These are phyloP conservation scores for Juncus inflexus DNA, from an alignment of 176 grass and related monocot genomes.

Conservation along the genomic window DNA sequence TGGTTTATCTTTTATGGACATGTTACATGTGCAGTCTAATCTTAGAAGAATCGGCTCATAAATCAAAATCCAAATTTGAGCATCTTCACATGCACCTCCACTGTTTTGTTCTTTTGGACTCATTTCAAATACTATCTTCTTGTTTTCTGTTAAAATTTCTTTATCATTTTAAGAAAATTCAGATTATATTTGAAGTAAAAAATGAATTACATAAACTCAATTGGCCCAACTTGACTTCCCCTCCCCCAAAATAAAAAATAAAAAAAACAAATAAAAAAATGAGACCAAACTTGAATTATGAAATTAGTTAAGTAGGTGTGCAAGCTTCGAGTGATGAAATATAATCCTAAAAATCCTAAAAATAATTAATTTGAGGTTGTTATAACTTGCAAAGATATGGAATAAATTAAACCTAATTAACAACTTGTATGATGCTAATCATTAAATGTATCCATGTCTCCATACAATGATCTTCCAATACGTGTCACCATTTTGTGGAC, in stretches of 20 bases:
- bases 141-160: background rate
- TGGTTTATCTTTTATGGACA: no score
- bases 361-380: slow-evolving; percentile 14
- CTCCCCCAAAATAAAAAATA: no score
- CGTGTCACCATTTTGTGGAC: slow-evolving; percentile 15
- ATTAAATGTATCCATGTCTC: slow-evolving; percentile 16
- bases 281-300: no score
- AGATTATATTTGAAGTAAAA: no score
- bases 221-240: no score
- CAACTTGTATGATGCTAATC: slow-evolving; percentile 10
- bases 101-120: no score
- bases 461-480: slow-evolving; percentile 13
- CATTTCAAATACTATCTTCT: background rate
- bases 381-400: slow-evolving; percentile 11
- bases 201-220: no score
- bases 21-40: slow-evolving; percentile 23
- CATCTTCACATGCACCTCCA: slow-evolving; percentile 7
- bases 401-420: slow-evolving; percentile 21
- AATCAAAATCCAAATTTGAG: slow-evolving; percentile 3
- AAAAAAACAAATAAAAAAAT: no score
- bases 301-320: no score
- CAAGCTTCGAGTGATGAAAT: no score
- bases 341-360: no score
- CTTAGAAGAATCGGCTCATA: background rate
- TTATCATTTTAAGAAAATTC: background rate